Conservation (phyloP, 2,329 filamentous ascomycete genomes). For the Scytalidium lignicola region DNA sequence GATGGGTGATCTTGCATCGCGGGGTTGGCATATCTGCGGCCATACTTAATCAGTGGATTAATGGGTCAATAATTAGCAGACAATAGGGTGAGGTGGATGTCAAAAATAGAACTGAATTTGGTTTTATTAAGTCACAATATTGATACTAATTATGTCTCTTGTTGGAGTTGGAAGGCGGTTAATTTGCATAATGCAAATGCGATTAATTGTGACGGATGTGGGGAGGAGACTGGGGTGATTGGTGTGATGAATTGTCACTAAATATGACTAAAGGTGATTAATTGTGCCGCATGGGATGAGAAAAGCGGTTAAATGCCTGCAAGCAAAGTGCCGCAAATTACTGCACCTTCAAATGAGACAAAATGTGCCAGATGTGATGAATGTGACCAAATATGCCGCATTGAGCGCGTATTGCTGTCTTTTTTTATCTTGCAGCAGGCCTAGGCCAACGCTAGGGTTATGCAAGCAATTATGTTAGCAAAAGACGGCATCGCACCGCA, state of each 20-base stretch:
- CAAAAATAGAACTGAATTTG: constrained; percentile 23
- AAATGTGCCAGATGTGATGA: not conserved
- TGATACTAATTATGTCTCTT: not conserved
- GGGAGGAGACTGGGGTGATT: not conserved
- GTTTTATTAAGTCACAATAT: constrained; percentile 1
- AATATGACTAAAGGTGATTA: not conserved
- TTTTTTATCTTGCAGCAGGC: not conserved
- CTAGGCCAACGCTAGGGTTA: not conserved
- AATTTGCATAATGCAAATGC: not conserved
- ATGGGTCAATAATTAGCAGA: not conserved
- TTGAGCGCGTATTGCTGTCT: not conserved
- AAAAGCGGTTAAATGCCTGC: not conserved
- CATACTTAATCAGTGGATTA: not conserved
- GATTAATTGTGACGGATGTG: not conserved
- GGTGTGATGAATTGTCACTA: not conserved
- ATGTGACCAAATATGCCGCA: not conserved
- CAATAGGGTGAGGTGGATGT: constrained; percentile 2
- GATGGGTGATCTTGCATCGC: not conserved
- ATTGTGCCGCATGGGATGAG: not conserved
- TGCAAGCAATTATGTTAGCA: not conserved
- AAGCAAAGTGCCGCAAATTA: not conserved
- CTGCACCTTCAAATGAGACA: not conserved
- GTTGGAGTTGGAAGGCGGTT: not conserved
- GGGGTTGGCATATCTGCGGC: not conserved
- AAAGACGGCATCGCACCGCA: not conserved